Conservation (phyloP, 257 asterid species). For the Solanum sejunctum region DNA sequence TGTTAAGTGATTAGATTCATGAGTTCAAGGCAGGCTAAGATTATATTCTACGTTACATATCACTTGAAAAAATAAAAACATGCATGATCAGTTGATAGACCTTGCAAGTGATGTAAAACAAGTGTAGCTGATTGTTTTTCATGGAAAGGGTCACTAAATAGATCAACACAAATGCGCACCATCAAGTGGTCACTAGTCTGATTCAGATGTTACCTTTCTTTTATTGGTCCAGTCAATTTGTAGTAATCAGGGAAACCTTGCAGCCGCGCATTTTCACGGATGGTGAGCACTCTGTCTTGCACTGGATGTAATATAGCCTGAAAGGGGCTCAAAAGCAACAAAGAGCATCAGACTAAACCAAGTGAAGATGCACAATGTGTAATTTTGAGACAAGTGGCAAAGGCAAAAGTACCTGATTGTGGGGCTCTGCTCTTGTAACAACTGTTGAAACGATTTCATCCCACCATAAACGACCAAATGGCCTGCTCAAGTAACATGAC, state of each 20-base stretch:
- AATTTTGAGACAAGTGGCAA: neutral
- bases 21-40: neutral
- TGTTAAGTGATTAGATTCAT: neutral
- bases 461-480: constrained; percentile 93
- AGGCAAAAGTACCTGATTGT: constrained; percentile 43
- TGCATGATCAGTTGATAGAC: neutral
- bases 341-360: neutral
- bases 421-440: constrained; percentile 85
- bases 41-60: neutral
- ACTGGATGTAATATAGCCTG: constrained; percentile 57
- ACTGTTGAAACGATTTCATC: constrained; percentile 86
- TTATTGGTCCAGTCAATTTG: constrained; percentile 54
- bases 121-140: neutral
- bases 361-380: neutral
- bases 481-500: constrained; percentile 26
- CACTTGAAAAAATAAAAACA: neutral
- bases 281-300: constrained; percentile 68
- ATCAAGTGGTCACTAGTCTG: neutral
- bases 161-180: neutral
- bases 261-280: constrained; percentile 83
- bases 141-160: neutral
- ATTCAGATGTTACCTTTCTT: constrained; percentile 41
- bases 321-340: neutral
- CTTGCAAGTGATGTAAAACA: neutral
- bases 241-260: constrained; percentile 93